Evolutionary conservation across 768 basidiomycete genomes (phyloP).

Genomic region (Trametes cingulata): DNA sequence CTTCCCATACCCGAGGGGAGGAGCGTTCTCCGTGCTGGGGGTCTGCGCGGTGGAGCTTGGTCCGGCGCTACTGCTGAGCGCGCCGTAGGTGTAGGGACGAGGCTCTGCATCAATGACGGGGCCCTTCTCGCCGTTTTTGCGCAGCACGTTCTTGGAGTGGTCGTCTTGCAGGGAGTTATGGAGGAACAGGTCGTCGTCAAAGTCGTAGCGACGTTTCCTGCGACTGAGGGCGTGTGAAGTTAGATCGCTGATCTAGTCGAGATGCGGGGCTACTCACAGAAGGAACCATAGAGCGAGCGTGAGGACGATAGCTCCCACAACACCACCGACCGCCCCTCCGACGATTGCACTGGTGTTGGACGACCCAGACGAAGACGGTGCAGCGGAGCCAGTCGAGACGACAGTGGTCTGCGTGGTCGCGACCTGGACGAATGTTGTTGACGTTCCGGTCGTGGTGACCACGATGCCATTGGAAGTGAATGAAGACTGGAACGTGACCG

Average conservation of each 20-base stretch:
- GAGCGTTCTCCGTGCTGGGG: slow-evolving; percentile 4
- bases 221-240: background rate
- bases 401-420: slow-evolving; percentile 10
- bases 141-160: slow-evolving; percentile 2
- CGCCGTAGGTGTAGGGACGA: slow-evolving; percentile 10
- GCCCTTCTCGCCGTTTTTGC: slow-evolving; percentile 3
- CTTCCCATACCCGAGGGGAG: background rate
- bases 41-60: slow-evolving; percentile 1
- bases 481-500: slow-evolving; percentile 15
- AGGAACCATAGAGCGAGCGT: slow-evolving; percentile 18
- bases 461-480: slow-evolving; percentile 21
- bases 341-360: slow-evolving; percentile 20
- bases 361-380: background rate
- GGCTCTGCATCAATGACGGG: slow-evolving; percentile 9
- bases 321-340: slow-evolving; percentile 23
- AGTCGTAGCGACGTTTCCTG: slow-evolving; percentile 8
- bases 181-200: slow-evolving; percentile 23
- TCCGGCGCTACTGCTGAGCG: slow-evolving; percentile 1
- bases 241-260: too few species aligned
- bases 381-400: background rate
- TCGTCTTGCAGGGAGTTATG: background rate
- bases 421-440: background rate
- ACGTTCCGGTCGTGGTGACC: slow-evolving; percentile 17
- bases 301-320: slow-evolving; percentile 13
- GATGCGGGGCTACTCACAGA: slow-evolving; percentile 5